Evolutionary conservation across 2,329 filamentous ascomycete genomes (phyloP).

Genomic region (Trichoderma endophyticum): DNA sequence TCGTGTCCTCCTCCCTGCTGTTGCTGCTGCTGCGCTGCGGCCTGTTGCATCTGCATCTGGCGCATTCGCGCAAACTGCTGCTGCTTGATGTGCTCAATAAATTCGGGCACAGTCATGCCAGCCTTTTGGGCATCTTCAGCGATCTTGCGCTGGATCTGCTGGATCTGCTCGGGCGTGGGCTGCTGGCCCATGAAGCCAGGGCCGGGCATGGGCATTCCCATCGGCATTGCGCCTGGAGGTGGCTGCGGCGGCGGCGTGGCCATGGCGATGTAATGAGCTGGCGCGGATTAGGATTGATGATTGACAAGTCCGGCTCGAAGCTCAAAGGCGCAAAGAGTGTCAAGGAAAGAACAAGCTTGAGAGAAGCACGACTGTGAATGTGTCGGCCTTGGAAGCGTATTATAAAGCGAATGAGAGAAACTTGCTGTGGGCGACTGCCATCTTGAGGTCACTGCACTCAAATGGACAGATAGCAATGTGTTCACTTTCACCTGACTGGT

Average conservation of each 20-base stretch:
- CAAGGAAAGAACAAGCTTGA: slow-evolving; percentile 14
- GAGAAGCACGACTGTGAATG: neutral
- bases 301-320: neutral
- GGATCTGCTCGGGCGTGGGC: slow-evolving; percentile 81
- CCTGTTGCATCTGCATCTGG: slow-evolving; percentile 46
- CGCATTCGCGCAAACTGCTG: slow-evolving; percentile 50
- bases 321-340: neutral
- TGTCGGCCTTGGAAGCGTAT: neutral
- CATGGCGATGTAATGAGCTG: slow-evolving; percentile 24
- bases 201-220: slow-evolving; percentile 30
- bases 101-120: slow-evolving; percentile 81
- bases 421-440: slow-evolving; percentile 16
- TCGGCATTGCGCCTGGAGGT: slow-evolving; percentile 23
- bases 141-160: slow-evolving; percentile 77
- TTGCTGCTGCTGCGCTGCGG: slow-evolving; percentile 28
- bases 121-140: slow-evolving; percentile 78
- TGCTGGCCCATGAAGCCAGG: slow-evolving; percentile 36
- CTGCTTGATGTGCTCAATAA: slow-evolving; percentile 66
- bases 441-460: slow-evolving; percentile 1
- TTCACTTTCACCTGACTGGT: slow-evolving; percentile 32
- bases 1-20: slow-evolving; percentile 31
- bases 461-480: slow-evolving; percentile 30
- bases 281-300: neutral
- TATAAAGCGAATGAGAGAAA: slow-evolving; percentile 9
- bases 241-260: slow-evolving; percentile 29